A percentile compares a stretch with the other conserved stretches of the same genome.
phyloP scores from a whole-genome alignment of 768 basidiomycete genomes.

The Suillus subaureus region DNA sequence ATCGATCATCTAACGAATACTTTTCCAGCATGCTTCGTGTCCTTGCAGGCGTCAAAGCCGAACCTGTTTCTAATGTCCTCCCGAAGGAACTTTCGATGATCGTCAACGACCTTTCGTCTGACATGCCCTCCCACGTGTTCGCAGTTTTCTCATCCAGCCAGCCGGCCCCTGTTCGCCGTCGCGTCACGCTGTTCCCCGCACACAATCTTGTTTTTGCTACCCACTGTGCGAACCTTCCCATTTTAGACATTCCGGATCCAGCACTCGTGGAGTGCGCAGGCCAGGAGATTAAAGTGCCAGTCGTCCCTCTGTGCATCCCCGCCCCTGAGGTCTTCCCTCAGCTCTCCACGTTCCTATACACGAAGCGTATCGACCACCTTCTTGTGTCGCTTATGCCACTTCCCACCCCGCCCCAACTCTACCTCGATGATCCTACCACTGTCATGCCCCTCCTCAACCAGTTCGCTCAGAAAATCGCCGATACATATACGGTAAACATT shows the following conservation, averaged over 20 bases:
- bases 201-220: constrained; percentile 39
- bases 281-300: constrained; percentile 46
- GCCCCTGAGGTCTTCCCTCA: constrained; percentile 68
- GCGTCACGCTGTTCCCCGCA: constrained; percentile 37
- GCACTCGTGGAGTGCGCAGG: constrained; percentile 17
- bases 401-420: constrained; percentile 29
- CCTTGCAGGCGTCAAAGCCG: constrained; percentile 30
- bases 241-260: constrained; percentile 21
- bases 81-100: constrained; percentile 29
- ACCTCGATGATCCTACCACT: constrained; percentile 24
- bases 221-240: constrained; percentile 32
- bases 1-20: constrained; percentile 14
- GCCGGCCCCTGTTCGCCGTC: constrained; percentile 27
- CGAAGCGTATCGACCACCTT: constrained; percentile 58
- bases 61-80: constrained; percentile 22
- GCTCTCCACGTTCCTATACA: constrained; percentile 70
- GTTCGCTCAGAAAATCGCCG: constrained; percentile 21
- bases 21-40: constrained; percentile 32
- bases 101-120: constrained; percentile 32
- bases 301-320: constrained; percentile 71
- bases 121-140: constrained; percentile 35
- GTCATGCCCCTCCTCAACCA: constrained; percentile 17
- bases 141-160: constrained; percentile 30
- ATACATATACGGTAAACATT: constrained; percentile 17
- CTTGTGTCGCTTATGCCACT: constrained; percentile 64